Base-by-base conservation (phyloP, 2,329 filamentous ascomycete genomes). In the Penicillium janthinellum region DNA sequence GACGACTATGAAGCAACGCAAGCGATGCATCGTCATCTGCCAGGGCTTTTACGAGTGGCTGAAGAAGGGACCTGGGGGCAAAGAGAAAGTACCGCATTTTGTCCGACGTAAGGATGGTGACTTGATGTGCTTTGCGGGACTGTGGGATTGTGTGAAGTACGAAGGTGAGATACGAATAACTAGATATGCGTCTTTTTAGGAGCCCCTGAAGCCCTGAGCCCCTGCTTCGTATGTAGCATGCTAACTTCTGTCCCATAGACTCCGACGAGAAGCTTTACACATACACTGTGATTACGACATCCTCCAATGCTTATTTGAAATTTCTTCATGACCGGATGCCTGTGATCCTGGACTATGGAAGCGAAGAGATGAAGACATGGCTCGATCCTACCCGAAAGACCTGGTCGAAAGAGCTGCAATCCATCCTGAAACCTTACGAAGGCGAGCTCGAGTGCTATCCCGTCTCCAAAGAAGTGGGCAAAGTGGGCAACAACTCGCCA, bases 11-110 rank as follows among this genome's bases (percentile, higher is more conserved):
- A 97, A 97, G 78, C 87, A 88, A 62, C 86, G 84, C 67, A 96
- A 97, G 78, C 84, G 95, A 34, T 98, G 95, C 73, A 82, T 98
- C 22, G 87, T 98, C 10, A 73, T 96, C 5, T 92, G 91, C 10
- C 90, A 97, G 75, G 95, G 95, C 1, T 99, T 98, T 76, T 99
- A 92, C 71, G 95, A 99, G 76, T 98, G 95, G 95, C 80, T 96
- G 60, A 94, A 94, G 76, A 91, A 88, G 69, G 88, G 85, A 69
- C 56, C 82, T 70, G 83, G 83, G 1, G 84, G 86, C 6, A 93
- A 90, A 67, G 89, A 95, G 56, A 96, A 91, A 77, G 79, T 94
- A 1, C 94, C 95, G 11, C 88, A 98, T 75, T 97, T 88, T 69
- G 85, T 92, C 22, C 93, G 88, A 76, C 83, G 92, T 31, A 90